Conservation (phyloP, 352 stramenopile species). For the Pythium biforme region DNA sequence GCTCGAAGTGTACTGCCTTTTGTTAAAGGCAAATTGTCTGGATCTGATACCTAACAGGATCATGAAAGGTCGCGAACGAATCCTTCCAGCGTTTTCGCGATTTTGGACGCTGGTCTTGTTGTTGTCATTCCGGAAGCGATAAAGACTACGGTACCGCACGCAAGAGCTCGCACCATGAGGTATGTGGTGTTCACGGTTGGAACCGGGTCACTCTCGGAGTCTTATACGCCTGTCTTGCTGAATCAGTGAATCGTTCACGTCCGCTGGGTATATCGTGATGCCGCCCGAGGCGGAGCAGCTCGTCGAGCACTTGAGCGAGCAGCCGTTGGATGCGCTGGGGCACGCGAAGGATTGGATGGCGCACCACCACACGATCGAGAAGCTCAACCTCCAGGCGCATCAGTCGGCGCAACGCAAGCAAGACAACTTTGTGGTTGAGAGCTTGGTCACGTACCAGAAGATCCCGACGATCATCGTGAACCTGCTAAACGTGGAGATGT, state of each 20-base stretch:
- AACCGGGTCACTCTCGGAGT: not conserved
- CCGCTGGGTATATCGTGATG: constrained; percentile 60
- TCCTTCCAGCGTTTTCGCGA: constrained; percentile 10
- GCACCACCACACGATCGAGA: constrained; percentile 88
- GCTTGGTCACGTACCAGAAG: constrained; percentile 91
- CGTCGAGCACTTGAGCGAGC: constrained; percentile 66
- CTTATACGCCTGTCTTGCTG: not conserved
- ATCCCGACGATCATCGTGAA: constrained; percentile 87
- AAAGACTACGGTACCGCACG: not conserved
- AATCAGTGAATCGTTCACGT: constrained; percentile 14
- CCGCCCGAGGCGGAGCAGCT: constrained; percentile 81
- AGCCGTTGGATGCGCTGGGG: constrained; percentile 67
- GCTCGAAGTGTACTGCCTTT: not conserved
- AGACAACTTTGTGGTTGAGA: constrained; percentile 94
- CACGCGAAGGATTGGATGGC: constrained; percentile 69
- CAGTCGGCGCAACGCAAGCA: constrained; percentile 88
- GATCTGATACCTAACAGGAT: not conserved
- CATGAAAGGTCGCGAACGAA: constrained; percentile 25
- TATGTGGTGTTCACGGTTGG: not conserved
- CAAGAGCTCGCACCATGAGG: not conserved
- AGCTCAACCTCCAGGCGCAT: constrained; percentile 93
- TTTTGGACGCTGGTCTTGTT: no score
- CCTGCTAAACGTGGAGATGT: constrained; percentile 88
- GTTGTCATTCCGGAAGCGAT: not conserved
- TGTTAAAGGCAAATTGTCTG: not conserved